Percentiles rank a stretch among this genome's conserved stretches.
phyloP scores from a whole-genome alignment of 2,329 filamentous ascomycete species.

The Raffaelea deltoideospora region DNA sequence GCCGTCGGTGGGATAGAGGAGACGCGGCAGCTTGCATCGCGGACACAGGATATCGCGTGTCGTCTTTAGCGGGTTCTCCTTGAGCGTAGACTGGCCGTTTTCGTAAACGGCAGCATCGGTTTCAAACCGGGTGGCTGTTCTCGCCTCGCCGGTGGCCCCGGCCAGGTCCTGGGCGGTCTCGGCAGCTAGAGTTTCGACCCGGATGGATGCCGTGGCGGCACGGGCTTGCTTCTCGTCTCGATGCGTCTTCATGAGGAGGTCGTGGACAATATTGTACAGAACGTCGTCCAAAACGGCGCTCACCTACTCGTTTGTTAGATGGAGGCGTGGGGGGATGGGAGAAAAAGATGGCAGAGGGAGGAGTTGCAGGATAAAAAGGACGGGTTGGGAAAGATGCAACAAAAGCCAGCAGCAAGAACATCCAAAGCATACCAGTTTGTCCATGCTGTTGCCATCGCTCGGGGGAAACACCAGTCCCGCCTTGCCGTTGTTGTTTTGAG shows the following conservation, averaged over 20 bases:
- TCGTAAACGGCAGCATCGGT: constrained; percentile 57
- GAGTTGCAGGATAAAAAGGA: too few relatives aligned
- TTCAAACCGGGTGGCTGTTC: constrained; percentile 40
- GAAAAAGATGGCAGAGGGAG: too few relatives aligned
- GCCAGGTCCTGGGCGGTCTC: constrained; percentile 31
- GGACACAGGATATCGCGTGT: constrained; percentile 58
- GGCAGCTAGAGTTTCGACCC: constrained; percentile 45
- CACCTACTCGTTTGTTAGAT: constrained; percentile 20
- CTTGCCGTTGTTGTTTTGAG: constrained; percentile 27
- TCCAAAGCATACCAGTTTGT: constrained; percentile 38
- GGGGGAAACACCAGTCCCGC: constrained; percentile 41
- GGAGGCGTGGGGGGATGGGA: background rate
- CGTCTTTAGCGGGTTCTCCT: constrained; percentile 57
- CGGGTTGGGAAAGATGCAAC: too few relatives aligned
- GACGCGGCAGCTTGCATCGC: constrained; percentile 57
- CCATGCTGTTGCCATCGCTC: constrained; percentile 36
- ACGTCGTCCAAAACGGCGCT: constrained; percentile 58
- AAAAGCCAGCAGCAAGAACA: background rate
- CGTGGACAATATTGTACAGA: constrained; percentile 62
- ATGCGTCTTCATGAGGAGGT: constrained; percentile 59
- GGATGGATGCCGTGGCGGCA: constrained; percentile 47
- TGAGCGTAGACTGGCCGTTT: constrained; percentile 51
- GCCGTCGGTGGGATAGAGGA: constrained; percentile 58
- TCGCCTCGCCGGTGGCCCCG: constrained; percentile 34
- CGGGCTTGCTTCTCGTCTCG: constrained; percentile 65